Evolutionary conservation across 345 rosid genomes (phyloP).

Genomic region (Cardamine resedifolia): DNA sequence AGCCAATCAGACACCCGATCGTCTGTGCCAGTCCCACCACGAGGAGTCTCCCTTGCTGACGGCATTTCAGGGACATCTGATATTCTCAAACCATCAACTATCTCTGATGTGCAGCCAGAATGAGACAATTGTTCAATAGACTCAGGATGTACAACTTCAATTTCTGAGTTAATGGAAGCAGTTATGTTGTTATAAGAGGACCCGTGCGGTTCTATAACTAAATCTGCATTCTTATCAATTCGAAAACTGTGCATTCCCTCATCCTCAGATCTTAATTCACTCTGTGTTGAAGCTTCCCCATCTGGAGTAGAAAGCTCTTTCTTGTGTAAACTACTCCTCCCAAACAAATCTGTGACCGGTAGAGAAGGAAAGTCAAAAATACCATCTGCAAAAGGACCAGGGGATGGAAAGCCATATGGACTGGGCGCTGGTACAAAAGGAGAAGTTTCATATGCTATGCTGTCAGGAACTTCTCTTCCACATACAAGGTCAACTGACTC

Average conservation of each 20-base stretch:
- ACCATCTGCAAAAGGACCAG: slow-evolving; percentile 32
- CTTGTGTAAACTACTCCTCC: slow-evolving; percentile 49
- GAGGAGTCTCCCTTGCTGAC: slow-evolving; percentile 43
- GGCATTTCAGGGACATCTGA: slow-evolving; percentile 60
- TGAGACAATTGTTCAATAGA: slow-evolving; percentile 40
- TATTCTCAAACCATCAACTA: slow-evolving; percentile 56
- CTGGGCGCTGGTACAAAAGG: slow-evolving; percentile 47
- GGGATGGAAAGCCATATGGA: slow-evolving; percentile 41
- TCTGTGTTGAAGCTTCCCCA: slow-evolving; percentile 39
- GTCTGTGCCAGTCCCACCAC: slow-evolving; percentile 44
- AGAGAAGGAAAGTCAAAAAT: slow-evolving; percentile 65
- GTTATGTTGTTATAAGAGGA: slow-evolving; percentile 30
- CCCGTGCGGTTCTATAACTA: slow-evolving; percentile 61
- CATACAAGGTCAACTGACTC: slow-evolving; percentile 59
- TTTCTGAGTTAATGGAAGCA: slow-evolving; percentile 44
- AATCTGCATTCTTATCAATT: slow-evolving; percentile 67
- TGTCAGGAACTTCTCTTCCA: slow-evolving; percentile 54
- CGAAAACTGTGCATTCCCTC: slow-evolving; percentile 77
- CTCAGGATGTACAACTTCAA: slow-evolving; percentile 48
- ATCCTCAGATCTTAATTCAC: slow-evolving; percentile 48
- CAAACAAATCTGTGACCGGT: slow-evolving; percentile 75
- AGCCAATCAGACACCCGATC: slow-evolving; percentile 86
- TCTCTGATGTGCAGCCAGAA: slow-evolving; percentile 47
- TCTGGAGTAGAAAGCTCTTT: slow-evolving; percentile 45
- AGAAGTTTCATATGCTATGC: slow-evolving; percentile 51